Evolutionary conservation across 1,139 yeast species (phyloP), one percentile per base, ranked within the genome.

Genomic region (Spencermartinsiella ligniputridi): DNA sequence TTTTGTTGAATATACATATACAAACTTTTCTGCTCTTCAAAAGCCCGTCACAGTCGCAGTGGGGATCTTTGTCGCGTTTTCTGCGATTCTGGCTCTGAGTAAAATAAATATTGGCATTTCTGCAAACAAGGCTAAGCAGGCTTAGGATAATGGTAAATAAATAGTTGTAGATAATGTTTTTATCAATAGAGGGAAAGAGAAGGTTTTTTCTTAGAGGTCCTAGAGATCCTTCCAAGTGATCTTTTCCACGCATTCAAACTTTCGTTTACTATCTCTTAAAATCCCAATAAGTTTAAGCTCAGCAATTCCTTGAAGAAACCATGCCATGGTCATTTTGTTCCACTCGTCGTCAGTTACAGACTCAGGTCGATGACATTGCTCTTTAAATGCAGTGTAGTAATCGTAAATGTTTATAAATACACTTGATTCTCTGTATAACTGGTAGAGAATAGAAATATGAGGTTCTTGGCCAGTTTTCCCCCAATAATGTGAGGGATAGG

Each of bases 351-450:
- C 60, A 16, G 37, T 41, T n/a, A 49, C 57, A 6, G 40, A 59
- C 42, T 40, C 45, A 54, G 59, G 43, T 42, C 68, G 69, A 17
- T 74, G 71, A 20, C 86, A 57, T 0, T 80, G 68, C 47, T 74
- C 78, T 56, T 75, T 78, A 66, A 87, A 89, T 1, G 90, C 89
- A 39, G 71, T 66, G 59, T 75, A 89, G 57, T 84, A 85, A 56
- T 89, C 97, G 63, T 75, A 84, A 41, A 87, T 75, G 58, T 88
- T 89, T 51, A 88, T 74, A 20, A 74, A 69, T 2, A 81, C 72
- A 21, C 88, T 86, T 0, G 96, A 92, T 57, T 89, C 97, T 50
- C 92, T 77, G 61, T 83, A 83, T 17, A 88, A 71, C 39, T 78
- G 75, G 64, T 79, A 89, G 44, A 88, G 62, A 37, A 75, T 76